phyloP scores from a whole-genome alignment of 176 grass and related monocot species.

The Bothriochloa decipiens region DNA sequence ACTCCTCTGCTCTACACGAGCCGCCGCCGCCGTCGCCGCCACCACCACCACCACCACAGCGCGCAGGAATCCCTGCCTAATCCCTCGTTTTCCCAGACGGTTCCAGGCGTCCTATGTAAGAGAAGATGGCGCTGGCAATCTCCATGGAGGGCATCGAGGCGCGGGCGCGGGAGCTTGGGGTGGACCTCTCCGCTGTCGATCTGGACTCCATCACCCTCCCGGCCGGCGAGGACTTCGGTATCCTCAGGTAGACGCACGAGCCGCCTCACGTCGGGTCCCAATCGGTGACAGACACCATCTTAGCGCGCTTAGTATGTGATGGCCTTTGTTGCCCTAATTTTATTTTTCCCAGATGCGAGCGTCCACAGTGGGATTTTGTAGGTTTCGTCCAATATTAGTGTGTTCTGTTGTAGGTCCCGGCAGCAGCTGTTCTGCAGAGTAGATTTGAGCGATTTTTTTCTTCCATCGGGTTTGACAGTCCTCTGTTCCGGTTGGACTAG shows the following conservation, averaged over 20 bases:
- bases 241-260: conserved; percentile 50
- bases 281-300: too few species aligned
- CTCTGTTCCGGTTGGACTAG: not conserved
- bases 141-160: conserved; percentile 63
- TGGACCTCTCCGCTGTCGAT: conserved; percentile 67
- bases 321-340: too few species aligned
- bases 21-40: not conserved
- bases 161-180: conserved; percentile 43
- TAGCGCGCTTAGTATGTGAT: too few species aligned
- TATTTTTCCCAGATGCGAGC: too few species aligned
- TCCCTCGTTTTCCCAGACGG: not conserved
- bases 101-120: too few species aligned
- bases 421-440: too few species aligned
- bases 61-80: not conserved
- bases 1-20: not conserved
- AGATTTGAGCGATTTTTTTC: not conserved
- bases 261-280: not conserved
- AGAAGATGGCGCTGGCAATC: conserved; percentile 61
- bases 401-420: too few species aligned
- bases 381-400: too few species aligned
- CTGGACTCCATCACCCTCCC: conserved; percentile 69
- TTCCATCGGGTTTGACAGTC: not conserved
- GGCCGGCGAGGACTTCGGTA: conserved; percentile 68
- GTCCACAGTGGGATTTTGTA: too few species aligned
- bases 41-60: not conserved